Base-by-base conservation (phyloP, 495 filamentous ascomycete species). In the Durotheca rogersii region DNA sequence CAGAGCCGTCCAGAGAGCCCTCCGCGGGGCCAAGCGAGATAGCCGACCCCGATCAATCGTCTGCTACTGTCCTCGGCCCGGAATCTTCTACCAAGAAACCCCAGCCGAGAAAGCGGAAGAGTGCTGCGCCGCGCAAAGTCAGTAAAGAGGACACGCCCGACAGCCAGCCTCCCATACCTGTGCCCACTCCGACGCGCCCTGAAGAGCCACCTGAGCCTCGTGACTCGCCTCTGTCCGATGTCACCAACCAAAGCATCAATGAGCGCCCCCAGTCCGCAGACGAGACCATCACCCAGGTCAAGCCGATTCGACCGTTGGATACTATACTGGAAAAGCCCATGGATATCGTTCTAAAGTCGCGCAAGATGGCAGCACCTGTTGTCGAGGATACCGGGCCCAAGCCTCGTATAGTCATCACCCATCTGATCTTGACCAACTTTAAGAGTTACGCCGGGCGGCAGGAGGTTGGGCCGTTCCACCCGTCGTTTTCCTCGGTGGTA, bases 401-500 rank as follows among this genome's bases (percentile, higher is more conserved):
- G 64, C 69, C 87, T 48, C 85, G 93, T 42, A 87, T 91, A 51
- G 90, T 96, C 41, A 96, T 98, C 51, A 90, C 88, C 18, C 87
- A 93, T 54, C 70, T 98, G 40, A 81, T 93, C 47, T 76, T 98
- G 31, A 89, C 78, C 45, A 97, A 98, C 67, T 98, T 98, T 79
- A 98, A 98, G 76, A 96, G 90, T 66, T 98, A 98, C 68, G 93
- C 93, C 34, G 93, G 93, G 10, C 77, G 85, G 56, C 93, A 97
- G 66, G 84, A 95, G 70, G 93, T 98, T 49, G 93, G 93, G 4
- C 93, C 93, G 0, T 98, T 98, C 65, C 93, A 98, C 70, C 76
- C 88, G 11, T 98, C 93, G 0, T 98, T 98, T 67, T 96, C 94
- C n/a, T 97, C 93, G 0, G 93, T 98, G 10, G 93, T 98, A 31